Base-by-base conservation (phyloP, 2,329 filamentous ascomycete species). In the Aspergillus fructus region DNA sequence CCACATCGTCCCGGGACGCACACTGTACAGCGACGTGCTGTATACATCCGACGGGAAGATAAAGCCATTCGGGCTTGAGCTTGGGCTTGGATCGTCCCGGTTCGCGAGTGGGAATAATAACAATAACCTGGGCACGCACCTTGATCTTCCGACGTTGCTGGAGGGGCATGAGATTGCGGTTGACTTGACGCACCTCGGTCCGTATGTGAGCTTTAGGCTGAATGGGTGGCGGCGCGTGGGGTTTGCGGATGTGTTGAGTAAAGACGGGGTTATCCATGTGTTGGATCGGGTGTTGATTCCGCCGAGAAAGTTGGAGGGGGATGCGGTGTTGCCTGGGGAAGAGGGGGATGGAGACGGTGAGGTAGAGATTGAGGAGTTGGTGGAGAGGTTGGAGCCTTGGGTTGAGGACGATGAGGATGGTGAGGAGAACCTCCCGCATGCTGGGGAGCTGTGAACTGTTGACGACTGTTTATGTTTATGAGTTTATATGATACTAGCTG, bases 221-320 rank as follows among this genome's bases (percentile, higher is more conserved):
- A 96, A 96, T 67, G 90, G 87, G 13, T 88, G 87, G 64, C 79
- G 81, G 3, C 78, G 78, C 6, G 89, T 96, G 1, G 78, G 79
- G 0, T 77, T 90, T 6, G 79, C 86, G 61, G 91, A 96, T 69
- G 87, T 81, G 0, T 73, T 94, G 55, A 89, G 88, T 0, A 84
- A 82, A 67, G 90, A 96, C 69, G 93, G 93, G 33, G 91, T 93
- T 13, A 83, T 96, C 39, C 93, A 96, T 56, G 86, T 93, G 15
- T 79, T 94, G 0, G 81, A 83, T 48, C 81, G 81, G 56, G 85
- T 96, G 0, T 76, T 96, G 56, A 85, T 97, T 62, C 93, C 93
- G 42, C 90, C 91, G 2, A 86, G 84, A 74, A 80, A 60, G 50
- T 61, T 42, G 52, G 47, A 41, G 46, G 12, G 27, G 43, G 39